Evolutionary conservation across 257 asterid genomes (phyloP), one percentile per base, ranked within the genome.

Genomic region (Ilex aquifolium): DNA sequence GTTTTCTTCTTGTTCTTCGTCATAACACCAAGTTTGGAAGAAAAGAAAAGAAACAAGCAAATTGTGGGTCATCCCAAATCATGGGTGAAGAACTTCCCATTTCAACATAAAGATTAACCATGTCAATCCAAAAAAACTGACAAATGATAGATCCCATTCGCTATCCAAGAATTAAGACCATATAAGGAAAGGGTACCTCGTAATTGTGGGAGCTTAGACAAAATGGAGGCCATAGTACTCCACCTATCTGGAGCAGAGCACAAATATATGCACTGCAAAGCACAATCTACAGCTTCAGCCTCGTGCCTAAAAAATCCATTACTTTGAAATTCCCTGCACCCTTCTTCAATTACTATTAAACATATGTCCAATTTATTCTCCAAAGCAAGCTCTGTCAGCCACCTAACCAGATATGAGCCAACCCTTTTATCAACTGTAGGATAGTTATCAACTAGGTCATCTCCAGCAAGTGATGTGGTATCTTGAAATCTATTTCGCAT

Each of bases 351-450:
- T 72, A 88, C 74, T 51, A 76, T 70, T 63, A 71, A 79, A 79
- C 99, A 93, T 75, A 81, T 59, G 59, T 87, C 95, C 66, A 93
- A 64, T 68, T 84, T 90, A 74, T 84, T 84, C 60, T 87, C 87
- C 44, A 67, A 56, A 73, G 96, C 90, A 46, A 83, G 75, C 80
- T 87, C 99, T 74, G 82, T 85, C 76, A 93, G 72, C 97, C 99
- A 93, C 73, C 88, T 78, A 69, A 85, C 80, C 74, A 93, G 71
- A 78, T 85, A 93, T 74, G 96, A 85, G 60, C 81, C 88, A 27
- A 69, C 73, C 64, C 69, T 60, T 61, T 64, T 69, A 67, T 77
- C 79, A 63, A 50, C 57, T 61, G 76, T 54, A 63, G 66, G 72
- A 65, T 74, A 59, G 72, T 69, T 70, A 49, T 31, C 54, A n/a